Evolutionary conservation across 2,329 filamentous ascomycete genomes (phyloP), one percentile per base, ranked within the genome.

Genomic region (Madurella mycetomatis): DNA sequence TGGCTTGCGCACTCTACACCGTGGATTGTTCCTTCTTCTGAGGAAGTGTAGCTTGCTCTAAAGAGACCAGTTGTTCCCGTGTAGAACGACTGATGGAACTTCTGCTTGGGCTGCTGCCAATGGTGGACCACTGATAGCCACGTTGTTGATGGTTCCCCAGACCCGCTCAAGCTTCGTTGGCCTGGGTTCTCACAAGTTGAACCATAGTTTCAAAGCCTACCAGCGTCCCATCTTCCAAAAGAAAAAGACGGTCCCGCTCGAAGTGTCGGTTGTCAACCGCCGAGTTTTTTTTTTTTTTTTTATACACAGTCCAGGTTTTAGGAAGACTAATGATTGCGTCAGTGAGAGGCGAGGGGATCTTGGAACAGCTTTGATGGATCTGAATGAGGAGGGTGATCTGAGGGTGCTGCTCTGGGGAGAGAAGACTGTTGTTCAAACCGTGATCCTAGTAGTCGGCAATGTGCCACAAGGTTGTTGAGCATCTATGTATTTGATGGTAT

Each of bases 281-380:
- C 9, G 34, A 37, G 34, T 12, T 5, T 15, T 12, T 37, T 4
- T 4, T 9, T 4, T 12, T 5, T 15, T 12, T 37, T 4, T 4
- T 9, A 37, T 37, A 37, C 34, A 37, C 34, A 4, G 34, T 37
- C 34, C 34, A 37, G 2, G 34, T 37, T 9, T 13, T 31, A 9
- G 32, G 40, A 4, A 52, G 43, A 17, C 32, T 34, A 2, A n/a
- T 16, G 19, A 52, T 41, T n/a, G 17, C 43, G 7, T 37, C n/a
- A 15, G 46, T 17, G 7, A 52, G 43, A 5, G 12, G 8, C 31
- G 37, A 31, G 37, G n/a, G 11, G 25, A 17, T 52, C 30, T n/a
- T 52, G 50, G 11, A 25, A 37, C 11, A 52, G 50, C 8, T 41
- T 47, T 9, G 43, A 47, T 17, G 50, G 13, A 52, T 15, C 2